Percentiles rank a stretch among this genome's conserved stretches.
These are phyloP conservation scores for Phialophora chinensis DNA, from an alignment of 2,329 filamentous ascomycete genomes.

Conservation along the genomic window DNA sequence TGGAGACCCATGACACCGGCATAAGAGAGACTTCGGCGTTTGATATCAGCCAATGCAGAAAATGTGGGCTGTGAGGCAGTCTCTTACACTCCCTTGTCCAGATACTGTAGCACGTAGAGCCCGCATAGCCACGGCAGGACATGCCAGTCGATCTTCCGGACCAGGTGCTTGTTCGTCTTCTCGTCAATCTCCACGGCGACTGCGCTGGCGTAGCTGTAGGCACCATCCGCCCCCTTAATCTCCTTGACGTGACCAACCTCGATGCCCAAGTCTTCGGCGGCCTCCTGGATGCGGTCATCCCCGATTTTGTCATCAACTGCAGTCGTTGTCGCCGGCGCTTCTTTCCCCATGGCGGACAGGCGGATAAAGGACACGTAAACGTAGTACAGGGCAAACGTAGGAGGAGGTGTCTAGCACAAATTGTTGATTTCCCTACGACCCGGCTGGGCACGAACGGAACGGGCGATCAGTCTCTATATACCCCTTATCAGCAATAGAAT, in stretches of 20 bases:
- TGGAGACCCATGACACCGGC: constrained; percentile 18
- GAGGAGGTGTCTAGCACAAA: constrained; percentile 2
- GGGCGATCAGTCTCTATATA: constrained; percentile 13
- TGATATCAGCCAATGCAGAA: no score
- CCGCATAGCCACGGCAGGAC: constrained; percentile 13
- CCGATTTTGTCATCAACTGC: constrained; percentile 4
- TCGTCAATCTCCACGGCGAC: constrained; percentile 10
- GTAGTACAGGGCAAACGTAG: neutral
- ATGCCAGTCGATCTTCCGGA: constrained; percentile 17
- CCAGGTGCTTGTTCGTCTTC: constrained; percentile 13
- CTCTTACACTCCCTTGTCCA: constrained; percentile 11
- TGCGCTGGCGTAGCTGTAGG: constrained; percentile 15
- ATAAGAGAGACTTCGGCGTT: neutral
- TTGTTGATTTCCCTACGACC: neutral
- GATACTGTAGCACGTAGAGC: constrained; percentile 12
- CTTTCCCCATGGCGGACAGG: constrained; percentile 14
- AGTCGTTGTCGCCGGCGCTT: constrained; percentile 2
- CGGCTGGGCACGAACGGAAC: neutral
- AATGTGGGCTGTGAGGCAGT: no score
- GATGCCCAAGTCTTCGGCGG: constrained; percentile 9
- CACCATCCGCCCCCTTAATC: constrained; percentile 14
- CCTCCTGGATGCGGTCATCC: constrained; percentile 3
- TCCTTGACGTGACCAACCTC: constrained; percentile 17
- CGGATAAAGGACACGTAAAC: neutral
- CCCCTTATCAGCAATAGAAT: constrained; percentile 3